phyloP scores from a whole-genome alignment of 2,329 filamentous ascomycete genomes.

The Monilinia polystroma region DNA sequence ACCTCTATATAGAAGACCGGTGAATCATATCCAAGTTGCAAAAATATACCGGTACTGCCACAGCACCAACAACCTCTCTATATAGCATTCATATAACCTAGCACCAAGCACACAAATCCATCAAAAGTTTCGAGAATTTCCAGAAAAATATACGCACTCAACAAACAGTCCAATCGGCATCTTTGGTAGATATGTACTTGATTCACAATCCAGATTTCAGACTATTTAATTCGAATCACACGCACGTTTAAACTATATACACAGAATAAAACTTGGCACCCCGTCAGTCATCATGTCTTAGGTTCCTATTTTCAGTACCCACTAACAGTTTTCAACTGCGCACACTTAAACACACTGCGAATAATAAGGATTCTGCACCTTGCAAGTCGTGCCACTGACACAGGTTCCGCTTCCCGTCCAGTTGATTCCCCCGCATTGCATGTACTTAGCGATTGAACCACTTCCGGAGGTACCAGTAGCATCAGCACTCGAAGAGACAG shows the following conservation, averaged over 20 bases:
- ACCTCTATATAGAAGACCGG: no score
- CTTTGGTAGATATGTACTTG: background rate
- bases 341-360: conserved; percentile 33
- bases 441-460: conserved; percentile 26
- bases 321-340: no score
- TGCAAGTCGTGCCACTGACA: conserved; percentile 34
- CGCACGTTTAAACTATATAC: conserved; percentile 5
- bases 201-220: background rate
- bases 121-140: no score
- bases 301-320: background rate
- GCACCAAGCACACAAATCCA: no score
- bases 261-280: background rate
- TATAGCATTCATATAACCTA: no score
- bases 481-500: conserved; percentile 4
- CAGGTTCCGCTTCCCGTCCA: conserved; percentile 35
- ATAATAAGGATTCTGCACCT: conserved; percentile 32
- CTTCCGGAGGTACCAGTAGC: conserved; percentile 18
- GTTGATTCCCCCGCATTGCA: conserved; percentile 33
- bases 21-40: no score
- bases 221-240: conserved; percentile 2
- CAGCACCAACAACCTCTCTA: no score
- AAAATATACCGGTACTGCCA: no score
- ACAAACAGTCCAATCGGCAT: no score
- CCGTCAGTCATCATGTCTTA: background rate
- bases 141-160: no score